Base-by-base conservation (phyloP, 441 rosid species). In the Viola pubescens region DNA sequence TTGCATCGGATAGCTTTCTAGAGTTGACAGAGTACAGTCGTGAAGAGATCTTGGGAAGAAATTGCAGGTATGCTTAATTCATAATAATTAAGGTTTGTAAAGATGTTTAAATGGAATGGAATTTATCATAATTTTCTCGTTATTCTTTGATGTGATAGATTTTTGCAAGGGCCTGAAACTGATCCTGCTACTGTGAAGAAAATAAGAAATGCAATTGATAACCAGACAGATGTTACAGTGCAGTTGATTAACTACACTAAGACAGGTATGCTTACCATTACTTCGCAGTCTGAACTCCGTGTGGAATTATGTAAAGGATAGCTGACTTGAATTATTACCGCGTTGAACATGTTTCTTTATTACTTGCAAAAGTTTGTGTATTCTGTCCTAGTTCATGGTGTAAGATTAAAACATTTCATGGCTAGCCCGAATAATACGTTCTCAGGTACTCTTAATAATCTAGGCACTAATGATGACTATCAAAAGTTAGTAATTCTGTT, bases 161-260 rank as follows among this genome's bases (percentile, higher is more conserved):
- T 94, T 70, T 84, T 94, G 48, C 99, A 94, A 79, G 99, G 99
- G 39, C 96, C 99, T 49, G 97, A 94, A 81, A 94, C 99, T 61
- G 95, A 94, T 82, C 90, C 84, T 48, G 79, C 88, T 5, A 90
- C 99, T 1, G 99, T 94, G 56, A 82, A 75, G 80, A 88, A 94
- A 73, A 85, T 90, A 60, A 76, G 99, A 67, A 76, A 80, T 4
- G 99, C 99, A 60, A 88, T 94, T 63, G 91, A 88, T 72, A 87
- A 82, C 74, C 87, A 94, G 72, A 83, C 80, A 34, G 99, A 94
- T 54, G 91, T 88, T 47, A 94, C 97, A 0, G 96, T 94, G 65
- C 99, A 94, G 86, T 76, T 94, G 62, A 90, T 94, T 55, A 94
- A 94, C 81, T 94, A 88, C 66, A 85, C 99, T 0, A 94, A 94